Conservation (phyloP, 116 monocot species). For the Iris pallida region DNA sequence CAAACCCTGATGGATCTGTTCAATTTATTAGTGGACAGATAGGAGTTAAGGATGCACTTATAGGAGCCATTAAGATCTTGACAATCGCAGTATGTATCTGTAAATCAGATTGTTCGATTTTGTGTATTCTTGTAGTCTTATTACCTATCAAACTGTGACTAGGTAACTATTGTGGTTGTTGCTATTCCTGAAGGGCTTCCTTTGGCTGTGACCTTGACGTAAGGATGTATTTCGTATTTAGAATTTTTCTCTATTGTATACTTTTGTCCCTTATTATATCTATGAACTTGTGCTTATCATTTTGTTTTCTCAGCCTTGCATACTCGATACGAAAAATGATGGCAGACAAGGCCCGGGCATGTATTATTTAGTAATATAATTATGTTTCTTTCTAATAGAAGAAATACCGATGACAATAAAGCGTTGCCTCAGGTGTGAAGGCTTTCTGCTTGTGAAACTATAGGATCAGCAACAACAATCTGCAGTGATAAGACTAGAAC, state of each 20-base stretch:
- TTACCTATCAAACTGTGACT: conserved; percentile 4
- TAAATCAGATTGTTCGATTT: conserved; percentile 6
- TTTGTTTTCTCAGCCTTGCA: conserved; percentile 45
- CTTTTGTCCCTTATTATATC: neutral
- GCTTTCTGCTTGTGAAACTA: conserved; percentile 99
- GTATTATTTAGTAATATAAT: conserved; percentile 11
- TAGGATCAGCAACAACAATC: conserved; percentile 99
- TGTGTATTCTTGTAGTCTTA: conserved; percentile 1
- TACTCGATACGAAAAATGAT: conserved; percentile 89
- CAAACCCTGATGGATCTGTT: conserved; percentile 71
- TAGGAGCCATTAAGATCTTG: conserved; percentile 79
- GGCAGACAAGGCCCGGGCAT: conserved; percentile 66
- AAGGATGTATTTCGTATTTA: conserved; percentile 17
- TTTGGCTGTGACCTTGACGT: conserved; percentile 79
- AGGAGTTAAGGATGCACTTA: conserved; percentile 48
- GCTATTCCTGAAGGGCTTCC: conserved; percentile 86
- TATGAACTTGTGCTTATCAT: conserved; percentile 4
- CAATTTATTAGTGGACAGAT: conserved; percentile 75
- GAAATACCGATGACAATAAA: neutral
- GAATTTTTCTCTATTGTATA: neutral
- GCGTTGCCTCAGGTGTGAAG: conserved; percentile 62
- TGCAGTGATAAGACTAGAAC: conserved; percentile 99
- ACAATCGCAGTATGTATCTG: conserved; percentile 78
- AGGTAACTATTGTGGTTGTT: conserved; percentile 80
- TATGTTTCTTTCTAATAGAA: neutral